These are phyloP conservation scores for Phytopythium cucurbitacearum DNA, from an alignment of 352 stramenopile genomes.

Conservation along the genomic window DNA sequence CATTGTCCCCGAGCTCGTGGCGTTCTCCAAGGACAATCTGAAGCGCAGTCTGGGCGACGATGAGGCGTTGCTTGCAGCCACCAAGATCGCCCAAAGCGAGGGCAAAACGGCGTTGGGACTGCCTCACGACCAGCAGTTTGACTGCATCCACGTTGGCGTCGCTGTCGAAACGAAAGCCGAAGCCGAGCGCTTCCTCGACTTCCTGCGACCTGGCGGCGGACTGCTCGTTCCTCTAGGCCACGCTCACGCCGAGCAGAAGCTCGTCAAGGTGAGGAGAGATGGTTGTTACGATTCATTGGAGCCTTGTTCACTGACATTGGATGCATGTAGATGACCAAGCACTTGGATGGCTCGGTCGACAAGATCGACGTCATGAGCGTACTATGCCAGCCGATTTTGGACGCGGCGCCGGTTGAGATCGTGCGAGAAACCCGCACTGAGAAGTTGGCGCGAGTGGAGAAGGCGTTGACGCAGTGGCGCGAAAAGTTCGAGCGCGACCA, in stretches of 20 bases:
- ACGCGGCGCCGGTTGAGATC: constrained; percentile 40
- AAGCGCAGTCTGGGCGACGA: constrained; percentile 31
- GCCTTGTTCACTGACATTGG: constrained; percentile 4
- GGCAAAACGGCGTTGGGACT: constrained; percentile 41
- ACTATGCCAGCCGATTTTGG: constrained; percentile 77
- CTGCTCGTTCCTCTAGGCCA: constrained; percentile 66
- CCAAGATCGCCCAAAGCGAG: constrained; percentile 34
- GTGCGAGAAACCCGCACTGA: constrained; percentile 50
- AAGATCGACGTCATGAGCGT: constrained; percentile 83
- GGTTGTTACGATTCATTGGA: neutral
- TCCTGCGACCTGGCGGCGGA: constrained; percentile 63
- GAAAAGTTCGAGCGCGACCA: constrained; percentile 50
- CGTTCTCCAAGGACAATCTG: constrained; percentile 65
- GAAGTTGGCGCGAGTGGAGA: constrained; percentile 56
- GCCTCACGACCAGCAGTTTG: constrained; percentile 29
- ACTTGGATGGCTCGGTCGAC: constrained; percentile 38
- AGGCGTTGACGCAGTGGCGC: constrained; percentile 59
- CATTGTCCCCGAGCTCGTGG: constrained; percentile 73
- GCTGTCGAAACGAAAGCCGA: constrained; percentile 73
- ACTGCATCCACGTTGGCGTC: constrained; percentile 81
- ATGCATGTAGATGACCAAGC: constrained; percentile 58
- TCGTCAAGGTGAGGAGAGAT: constrained; percentile 56
- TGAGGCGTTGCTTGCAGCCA: constrained; percentile 27
- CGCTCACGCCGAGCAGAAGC: constrained; percentile 62
- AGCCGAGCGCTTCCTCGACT: constrained; percentile 60